Conservation (phyloP, 257 asterid species). For the Gardenia jasminoides region DNA sequence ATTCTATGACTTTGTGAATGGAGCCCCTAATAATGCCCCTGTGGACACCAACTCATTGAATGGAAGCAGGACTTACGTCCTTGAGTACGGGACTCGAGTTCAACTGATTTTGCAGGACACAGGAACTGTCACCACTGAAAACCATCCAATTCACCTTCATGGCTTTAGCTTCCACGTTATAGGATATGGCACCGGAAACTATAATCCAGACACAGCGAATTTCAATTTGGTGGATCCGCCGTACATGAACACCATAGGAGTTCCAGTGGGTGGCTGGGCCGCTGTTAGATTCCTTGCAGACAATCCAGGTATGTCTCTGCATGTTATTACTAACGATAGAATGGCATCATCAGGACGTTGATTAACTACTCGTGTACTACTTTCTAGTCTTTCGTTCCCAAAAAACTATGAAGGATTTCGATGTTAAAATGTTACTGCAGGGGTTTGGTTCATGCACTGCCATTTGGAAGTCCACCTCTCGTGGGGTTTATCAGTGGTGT, state of each 20-base stretch:
- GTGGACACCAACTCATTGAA: slow-evolving; percentile 40
- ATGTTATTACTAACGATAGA: not conserved
- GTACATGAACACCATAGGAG: slow-evolving; percentile 69
- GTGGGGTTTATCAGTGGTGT: slow-evolving; percentile 59
- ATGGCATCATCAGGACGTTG: not conserved
- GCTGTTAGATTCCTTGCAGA: slow-evolving; percentile 63
- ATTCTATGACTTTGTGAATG: slow-evolving; percentile 53
- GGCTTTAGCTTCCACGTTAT: slow-evolving; percentile 67
- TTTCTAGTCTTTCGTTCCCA: not conserved
- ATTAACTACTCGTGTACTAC: too few species aligned
- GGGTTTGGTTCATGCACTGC: slow-evolving; percentile 67
- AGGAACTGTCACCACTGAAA: slow-evolving; percentile 55
- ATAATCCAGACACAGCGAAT: slow-evolving; percentile 41
- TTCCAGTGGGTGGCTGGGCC: slow-evolving; percentile 78
- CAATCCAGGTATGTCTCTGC: slow-evolving; percentile 50
- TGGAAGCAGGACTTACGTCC: slow-evolving; percentile 54
- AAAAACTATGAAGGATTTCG: not conserved
- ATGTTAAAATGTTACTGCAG: slow-evolving; percentile 21
- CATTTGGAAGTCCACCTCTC: slow-evolving; percentile 61
- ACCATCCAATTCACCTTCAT: slow-evolving; percentile 73
- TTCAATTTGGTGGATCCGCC: slow-evolving; percentile 67
- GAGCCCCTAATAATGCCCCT: slow-evolving; percentile 66
- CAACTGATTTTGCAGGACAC: slow-evolving; percentile 67
- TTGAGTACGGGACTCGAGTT: slow-evolving; percentile 58
- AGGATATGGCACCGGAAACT: slow-evolving; percentile 59